phyloP scores from a whole-genome alignment of 164 flowering plant species.

The Berberis vulgaris region DNA sequence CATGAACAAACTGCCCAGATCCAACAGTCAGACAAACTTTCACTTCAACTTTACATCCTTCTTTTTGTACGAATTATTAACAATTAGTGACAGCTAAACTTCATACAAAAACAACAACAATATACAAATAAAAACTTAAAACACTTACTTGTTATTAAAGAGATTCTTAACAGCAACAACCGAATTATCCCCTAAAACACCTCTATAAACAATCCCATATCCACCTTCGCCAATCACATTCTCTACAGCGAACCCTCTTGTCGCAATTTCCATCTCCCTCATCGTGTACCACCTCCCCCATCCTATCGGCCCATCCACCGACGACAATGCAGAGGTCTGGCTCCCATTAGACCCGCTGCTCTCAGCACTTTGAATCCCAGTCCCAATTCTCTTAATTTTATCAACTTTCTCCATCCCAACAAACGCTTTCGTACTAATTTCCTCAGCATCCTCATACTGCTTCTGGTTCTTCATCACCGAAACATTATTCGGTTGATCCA shows the following conservation, averaged over 20 bases:
- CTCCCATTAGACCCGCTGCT: not conserved
- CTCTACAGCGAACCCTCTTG: conserved; percentile 3
- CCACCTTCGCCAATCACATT: conserved; percentile 14
- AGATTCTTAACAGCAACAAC: conserved; percentile 9
- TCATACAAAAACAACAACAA: not conserved
- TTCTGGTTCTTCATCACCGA: too few species aligned
- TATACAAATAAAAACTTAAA: not conserved
- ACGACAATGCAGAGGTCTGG: not conserved
- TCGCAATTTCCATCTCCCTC: conserved; percentile 11
- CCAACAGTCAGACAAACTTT: too few species aligned
- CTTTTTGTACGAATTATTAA: too few species aligned
- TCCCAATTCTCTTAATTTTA: not conserved
- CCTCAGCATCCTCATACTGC: not conserved
- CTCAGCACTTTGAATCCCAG: not conserved
- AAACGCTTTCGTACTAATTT: not conserved
- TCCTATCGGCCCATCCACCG: not conserved
- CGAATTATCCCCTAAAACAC: conserved; percentile 6
- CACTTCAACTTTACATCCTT: too few species aligned
- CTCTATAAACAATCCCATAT: conserved; percentile 10
- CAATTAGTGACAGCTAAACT: not conserved
- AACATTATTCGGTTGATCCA: too few species aligned
- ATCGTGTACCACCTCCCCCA: conserved; percentile 11
- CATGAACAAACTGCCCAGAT: too few species aligned
- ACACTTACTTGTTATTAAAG: conserved; percentile 6
- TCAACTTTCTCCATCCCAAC: not conserved